Evolutionary conservation across 2,329 filamentous ascomycete species (phyloP).

Genomic region (Thelonectria blattea): DNA sequence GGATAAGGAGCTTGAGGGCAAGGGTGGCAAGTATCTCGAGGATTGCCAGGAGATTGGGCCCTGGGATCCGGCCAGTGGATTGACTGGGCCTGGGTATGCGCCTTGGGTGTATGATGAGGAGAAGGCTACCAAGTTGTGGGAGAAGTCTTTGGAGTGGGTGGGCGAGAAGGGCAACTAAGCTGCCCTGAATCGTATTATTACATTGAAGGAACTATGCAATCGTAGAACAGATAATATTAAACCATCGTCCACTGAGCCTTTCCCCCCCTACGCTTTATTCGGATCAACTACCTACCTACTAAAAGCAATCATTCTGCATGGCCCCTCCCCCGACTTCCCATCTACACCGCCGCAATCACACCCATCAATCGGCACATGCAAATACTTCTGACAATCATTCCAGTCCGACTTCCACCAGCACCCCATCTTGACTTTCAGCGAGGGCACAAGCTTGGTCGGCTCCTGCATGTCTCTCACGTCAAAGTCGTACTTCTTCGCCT

Average conservation of each 20-base stretch:
- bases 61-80: neutral
- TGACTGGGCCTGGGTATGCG: neutral
- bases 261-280: neutral
- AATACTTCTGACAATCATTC: slow-evolving; percentile 28
- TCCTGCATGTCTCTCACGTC: slow-evolving; percentile 1
- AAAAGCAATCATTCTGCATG: neutral
- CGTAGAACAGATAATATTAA: too few species aligned
- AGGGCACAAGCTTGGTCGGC: slow-evolving; percentile 16
- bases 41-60: neutral
- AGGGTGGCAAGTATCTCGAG: slow-evolving; percentile 19
- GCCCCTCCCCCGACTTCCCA: slow-evolving; percentile 28
- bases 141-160: neutral
- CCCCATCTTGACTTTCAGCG: slow-evolving; percentile 16
- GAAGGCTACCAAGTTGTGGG: neutral
- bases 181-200: too few species aligned
- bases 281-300: neutral
- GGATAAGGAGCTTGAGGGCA: slow-evolving; percentile 1
- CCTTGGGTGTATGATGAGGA: slow-evolving; percentile 1
- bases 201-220: neutral
- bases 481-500: slow-evolving; percentile 1
- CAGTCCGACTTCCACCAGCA: slow-evolving; percentile 24
- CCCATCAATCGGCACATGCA: slow-evolving; percentile 25
- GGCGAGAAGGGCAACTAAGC: neutral
- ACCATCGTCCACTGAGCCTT: too few species aligned
- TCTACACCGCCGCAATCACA: slow-evolving; percentile 34